Base-by-base conservation (phyloP, 1,284 basidiomycete species). In the Leucoagaricus sp. region DNA sequence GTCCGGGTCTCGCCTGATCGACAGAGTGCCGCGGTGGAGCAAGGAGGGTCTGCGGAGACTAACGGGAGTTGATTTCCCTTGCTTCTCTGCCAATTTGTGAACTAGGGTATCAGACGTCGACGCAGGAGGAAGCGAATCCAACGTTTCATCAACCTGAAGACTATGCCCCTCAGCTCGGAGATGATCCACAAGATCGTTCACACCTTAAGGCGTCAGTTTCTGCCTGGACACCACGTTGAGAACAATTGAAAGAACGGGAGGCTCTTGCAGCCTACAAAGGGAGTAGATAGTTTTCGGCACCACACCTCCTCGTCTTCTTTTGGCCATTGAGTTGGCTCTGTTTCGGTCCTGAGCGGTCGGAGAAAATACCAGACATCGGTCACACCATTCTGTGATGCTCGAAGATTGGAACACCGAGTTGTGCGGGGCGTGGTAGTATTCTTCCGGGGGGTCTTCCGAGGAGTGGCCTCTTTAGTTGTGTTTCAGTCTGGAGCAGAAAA, bases 171-270 rank as follows among this genome's bases (percentile, higher is more conserved):
- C 42, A 2, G 8, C 15, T 26, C 40, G 34, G 7, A 55, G 25
- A 21, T 40, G 40, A n/a, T 55, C 36, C n/a, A 48, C 23, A 2
- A 55, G 38, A 13, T 48, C 17, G 38, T 47, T n/a, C 10, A 55
- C 34, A 7, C 48, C n/a, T 8, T 31, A 26, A 12, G 53, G n/a
- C n/a, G 36, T 6, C 8, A 50, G 44, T 12, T 23, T 28, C 40
- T 56, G 8, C 1, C n/a, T 21, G 15, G 36, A 6, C 53, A 57
- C 54, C 10, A 59, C 15, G 28, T 48, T 31, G 13, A 61, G 41
- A 26, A 51, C 52, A 29, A 53, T 29, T 2, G 48, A 50, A 3
- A 50, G n/a, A 23, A 51, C 33, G 6, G 45, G 36, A 29, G 54
- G n/a, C n/a, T n/a, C n/a, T n/a, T n/a, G n/a, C n/a, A n/a, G n/a